Percentiles rank a stretch among this genome's conserved stretches.
Conservation (phyloP, 148 eudicot genomes). For the Cornus suecica region DNA sequence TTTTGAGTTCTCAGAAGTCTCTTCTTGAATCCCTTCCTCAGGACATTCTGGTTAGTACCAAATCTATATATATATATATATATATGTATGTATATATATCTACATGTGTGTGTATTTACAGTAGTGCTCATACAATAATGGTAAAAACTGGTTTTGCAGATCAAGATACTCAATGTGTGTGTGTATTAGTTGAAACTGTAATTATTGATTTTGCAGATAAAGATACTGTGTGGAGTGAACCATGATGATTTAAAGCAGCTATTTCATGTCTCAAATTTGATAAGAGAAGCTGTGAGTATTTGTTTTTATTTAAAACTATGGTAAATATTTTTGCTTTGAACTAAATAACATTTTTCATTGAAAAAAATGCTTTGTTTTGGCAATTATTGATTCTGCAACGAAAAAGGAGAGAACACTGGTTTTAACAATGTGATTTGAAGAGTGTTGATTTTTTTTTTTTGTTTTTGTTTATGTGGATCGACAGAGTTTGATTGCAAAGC, state of each 20-base stretch:
- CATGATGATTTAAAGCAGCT: conserved; percentile 80
- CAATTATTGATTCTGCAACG: background rate
- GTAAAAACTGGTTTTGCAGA: conserved; percentile 35
- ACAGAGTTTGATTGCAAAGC: conserved; percentile 62
- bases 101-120: background rate
- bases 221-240: conserved; percentile 67
- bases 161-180: conserved; percentile 62
- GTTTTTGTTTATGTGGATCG: conserved; percentile 3
- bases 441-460: background rate
- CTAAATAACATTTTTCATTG: background rate
- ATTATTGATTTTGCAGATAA: conserved; percentile 44
- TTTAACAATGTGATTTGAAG: too few species aligned
- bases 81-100: background rate
- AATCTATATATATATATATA: background rate
- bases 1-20: conserved; percentile 20
- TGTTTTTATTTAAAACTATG: too few species aligned
- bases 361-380: background rate
- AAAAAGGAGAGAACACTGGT: too few species aligned
- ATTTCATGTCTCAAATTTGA: conserved; percentile 52
- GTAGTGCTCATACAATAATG: background rate
- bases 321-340: too few species aligned
- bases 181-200: too few species aligned
- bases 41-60: conserved; percentile 56
- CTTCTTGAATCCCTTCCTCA: conserved; percentile 66
- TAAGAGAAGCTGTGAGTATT: conserved; percentile 61